Percentiles rank a stretch among this genome's conserved stretches.
phyloP scores from a whole-genome alignment of 441 rosid genomes.

The Macaranga tanarius region DNA sequence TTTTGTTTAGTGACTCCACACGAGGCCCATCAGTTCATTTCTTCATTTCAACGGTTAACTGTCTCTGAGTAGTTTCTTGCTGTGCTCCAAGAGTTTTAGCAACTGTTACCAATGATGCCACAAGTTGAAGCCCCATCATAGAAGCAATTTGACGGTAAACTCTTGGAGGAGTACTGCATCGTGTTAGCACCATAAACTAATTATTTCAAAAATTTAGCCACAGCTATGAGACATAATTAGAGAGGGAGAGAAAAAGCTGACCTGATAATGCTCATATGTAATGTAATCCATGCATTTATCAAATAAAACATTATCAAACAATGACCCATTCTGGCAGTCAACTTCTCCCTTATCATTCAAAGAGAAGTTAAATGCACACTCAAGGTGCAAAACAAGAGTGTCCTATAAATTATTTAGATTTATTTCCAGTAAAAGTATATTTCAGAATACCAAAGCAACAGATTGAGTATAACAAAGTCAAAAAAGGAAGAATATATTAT shows the following conservation, averaged over 20 bases:
- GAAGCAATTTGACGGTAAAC: constrained; percentile 92
- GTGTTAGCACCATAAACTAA: constrained; percentile 26
- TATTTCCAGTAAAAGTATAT: background rate
- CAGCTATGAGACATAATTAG: constrained; percentile 2
- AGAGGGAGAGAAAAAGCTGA: constrained; percentile 30
- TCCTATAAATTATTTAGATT: background rate
- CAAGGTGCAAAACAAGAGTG: background rate
- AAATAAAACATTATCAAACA: constrained; percentile 84
- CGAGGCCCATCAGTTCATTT: constrained; percentile 84
- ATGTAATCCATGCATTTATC: constrained; percentile 98
- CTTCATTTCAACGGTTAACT: constrained; percentile 88
- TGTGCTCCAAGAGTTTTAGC: constrained; percentile 86
- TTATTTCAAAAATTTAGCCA: constrained; percentile 18
- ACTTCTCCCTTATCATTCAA: constrained; percentile 64
- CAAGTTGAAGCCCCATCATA: constrained; percentile 92
- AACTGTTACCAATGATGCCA: constrained; percentile 82
- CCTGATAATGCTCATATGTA: constrained; percentile 96
- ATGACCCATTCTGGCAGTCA: constrained; percentile 92
- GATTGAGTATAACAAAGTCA: background rate
- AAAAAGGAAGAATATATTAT: constrained; percentile 22
- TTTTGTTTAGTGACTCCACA: constrained; percentile 81
- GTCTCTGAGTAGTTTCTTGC: constrained; percentile 96
- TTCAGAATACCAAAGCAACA: background rate
- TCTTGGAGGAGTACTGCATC: constrained; percentile 93
- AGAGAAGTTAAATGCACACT: constrained; percentile 23